Evolutionary conservation across 2,329 filamentous ascomycete species (phyloP).

Genomic region (Hortaea werneckii): DNA sequence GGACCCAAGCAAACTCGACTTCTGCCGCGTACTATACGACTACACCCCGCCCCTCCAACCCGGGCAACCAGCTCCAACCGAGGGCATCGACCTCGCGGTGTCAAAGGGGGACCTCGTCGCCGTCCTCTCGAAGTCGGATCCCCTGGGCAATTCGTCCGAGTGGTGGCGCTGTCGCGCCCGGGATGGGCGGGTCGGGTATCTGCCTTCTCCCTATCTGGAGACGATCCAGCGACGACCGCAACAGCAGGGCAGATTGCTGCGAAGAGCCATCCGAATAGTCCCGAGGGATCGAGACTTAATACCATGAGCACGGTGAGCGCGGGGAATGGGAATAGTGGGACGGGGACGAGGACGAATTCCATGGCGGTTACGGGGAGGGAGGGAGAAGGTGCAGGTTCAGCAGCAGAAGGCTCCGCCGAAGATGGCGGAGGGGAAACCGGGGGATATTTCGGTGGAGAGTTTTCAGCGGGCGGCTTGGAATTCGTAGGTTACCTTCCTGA

Average conservation of each 20-base stretch:
- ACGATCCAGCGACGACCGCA: conserved; percentile 51
- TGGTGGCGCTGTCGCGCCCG: conserved; percentile 95
- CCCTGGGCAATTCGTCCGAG: conserved; percentile 80
- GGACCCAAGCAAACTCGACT: conserved; percentile 87
- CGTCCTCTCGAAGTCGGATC: conserved; percentile 84
- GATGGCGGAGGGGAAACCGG: conserved; percentile 50
- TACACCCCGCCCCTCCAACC: conserved; percentile 67
- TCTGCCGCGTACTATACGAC: conserved; percentile 90
- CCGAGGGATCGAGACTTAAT: conserved; percentile 40
- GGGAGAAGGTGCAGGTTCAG: conserved; percentile 17
- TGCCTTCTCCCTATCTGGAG: conserved; percentile 85
- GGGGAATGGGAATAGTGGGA: too few species aligned
- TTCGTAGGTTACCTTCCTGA: conserved; percentile 36
- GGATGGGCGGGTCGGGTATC: conserved; percentile 82
- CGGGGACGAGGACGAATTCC: conserved; percentile 32
- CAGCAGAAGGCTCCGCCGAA: conserved; percentile 33
- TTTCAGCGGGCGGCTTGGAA: conserved; percentile 64
- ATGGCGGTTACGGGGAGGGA: conserved; percentile 37
- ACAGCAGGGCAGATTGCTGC: conserved; percentile 28
- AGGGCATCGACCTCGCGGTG: conserved; percentile 78
- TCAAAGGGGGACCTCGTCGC: conserved; percentile 94
- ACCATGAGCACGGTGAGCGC: conserved; percentile 41
- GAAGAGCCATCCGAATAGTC: conserved; percentile 34
- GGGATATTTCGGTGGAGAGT: conserved; percentile 56
- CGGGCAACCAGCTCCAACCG: conserved; percentile 26